phyloP scores from a whole-genome alignment of 306 rosid species.

The Inga laurina region DNA sequence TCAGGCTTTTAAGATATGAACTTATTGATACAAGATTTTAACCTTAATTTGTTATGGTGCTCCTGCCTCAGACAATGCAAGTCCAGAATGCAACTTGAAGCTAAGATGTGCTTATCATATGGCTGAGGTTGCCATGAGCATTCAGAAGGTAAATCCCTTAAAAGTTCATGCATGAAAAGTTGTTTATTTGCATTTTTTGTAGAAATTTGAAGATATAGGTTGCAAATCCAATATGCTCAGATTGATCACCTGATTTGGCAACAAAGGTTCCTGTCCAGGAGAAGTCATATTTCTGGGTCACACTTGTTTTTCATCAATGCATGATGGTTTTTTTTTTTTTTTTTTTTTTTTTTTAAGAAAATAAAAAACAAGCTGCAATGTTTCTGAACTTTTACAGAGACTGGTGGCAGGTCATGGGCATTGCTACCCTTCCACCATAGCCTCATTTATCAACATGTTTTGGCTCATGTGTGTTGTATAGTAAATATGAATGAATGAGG shows the following conservation, averaged over 20 bases:
- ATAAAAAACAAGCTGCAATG: not conserved
- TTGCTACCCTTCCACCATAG: not conserved
- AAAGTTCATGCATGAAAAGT: conserved; percentile 1
- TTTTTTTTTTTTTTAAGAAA: no score
- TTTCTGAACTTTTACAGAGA: not conserved
- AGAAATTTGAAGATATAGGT: conserved; percentile 22
- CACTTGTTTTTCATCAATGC: not conserved
- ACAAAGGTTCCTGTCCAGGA: conserved; percentile 13
- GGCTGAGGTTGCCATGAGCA: conserved; percentile 94
- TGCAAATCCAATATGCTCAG: conserved; percentile 20
- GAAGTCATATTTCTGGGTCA: not conserved
- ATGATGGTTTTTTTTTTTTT: not conserved
- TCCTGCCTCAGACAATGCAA: conserved; percentile 61
- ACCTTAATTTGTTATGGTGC: conserved; percentile 33
- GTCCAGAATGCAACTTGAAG: conserved; percentile 77
- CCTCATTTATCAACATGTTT: not conserved
- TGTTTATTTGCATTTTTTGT: conserved; percentile 21
- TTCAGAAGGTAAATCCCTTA: conserved; percentile 70
- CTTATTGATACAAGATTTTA: conserved; percentile 15
- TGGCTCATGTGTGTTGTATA: not conserved
- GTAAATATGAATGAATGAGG: not conserved
- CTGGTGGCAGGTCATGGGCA: not conserved
- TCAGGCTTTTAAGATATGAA: conserved; percentile 18
- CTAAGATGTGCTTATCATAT: conserved; percentile 82
- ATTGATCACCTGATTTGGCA: not conserved